Conservation (phyloP, 805 yeast species). For the Candida tallmaniae region DNA sequence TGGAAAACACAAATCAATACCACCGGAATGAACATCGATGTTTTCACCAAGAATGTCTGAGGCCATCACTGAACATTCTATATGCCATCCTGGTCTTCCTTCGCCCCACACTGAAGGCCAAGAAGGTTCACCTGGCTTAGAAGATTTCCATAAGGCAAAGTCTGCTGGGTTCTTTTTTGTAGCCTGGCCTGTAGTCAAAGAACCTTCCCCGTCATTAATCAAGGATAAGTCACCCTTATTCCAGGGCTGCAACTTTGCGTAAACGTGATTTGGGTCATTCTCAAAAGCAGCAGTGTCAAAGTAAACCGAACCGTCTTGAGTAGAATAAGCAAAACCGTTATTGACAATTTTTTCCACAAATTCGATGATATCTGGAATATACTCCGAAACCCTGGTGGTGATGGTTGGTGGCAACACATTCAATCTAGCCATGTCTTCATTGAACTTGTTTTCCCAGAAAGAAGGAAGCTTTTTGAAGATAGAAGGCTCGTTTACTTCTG, state of each 20-base stretch:
- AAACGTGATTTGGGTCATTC: conserved; percentile 62
- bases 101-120: conserved; percentile 97
- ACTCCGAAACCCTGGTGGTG: conserved; percentile 93
- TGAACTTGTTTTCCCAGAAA: conserved; percentile 82
- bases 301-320: conserved; percentile 91
- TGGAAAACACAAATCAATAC: conserved; percentile 95
- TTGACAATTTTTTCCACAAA: conserved; percentile 71
- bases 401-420: conserved; percentile 82
- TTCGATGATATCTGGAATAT: conserved; percentile 83
- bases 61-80: conserved; percentile 99
- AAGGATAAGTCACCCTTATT: conserved; percentile 83
- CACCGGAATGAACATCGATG: conserved; percentile 96
- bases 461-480: conserved; percentile 80
- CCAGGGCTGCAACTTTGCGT: conserved; percentile 98
- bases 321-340: conserved; percentile 80
- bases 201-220: conserved; percentile 94
- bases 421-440: conserved; percentile 78
- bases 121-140: conserved; percentile 95
- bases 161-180: conserved; percentile 76
- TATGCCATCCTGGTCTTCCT: conserved; percentile 99
- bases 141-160: conserved; percentile 95
- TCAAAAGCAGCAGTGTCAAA: conserved; percentile 88
- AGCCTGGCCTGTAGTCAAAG: conserved; percentile 49
- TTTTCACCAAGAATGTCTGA: conserved; percentile 75
- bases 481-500: conserved; percentile 76